Conservation (phyloP, 768 basidiomycete genomes). For the Coprinopsis sp. region DNA sequence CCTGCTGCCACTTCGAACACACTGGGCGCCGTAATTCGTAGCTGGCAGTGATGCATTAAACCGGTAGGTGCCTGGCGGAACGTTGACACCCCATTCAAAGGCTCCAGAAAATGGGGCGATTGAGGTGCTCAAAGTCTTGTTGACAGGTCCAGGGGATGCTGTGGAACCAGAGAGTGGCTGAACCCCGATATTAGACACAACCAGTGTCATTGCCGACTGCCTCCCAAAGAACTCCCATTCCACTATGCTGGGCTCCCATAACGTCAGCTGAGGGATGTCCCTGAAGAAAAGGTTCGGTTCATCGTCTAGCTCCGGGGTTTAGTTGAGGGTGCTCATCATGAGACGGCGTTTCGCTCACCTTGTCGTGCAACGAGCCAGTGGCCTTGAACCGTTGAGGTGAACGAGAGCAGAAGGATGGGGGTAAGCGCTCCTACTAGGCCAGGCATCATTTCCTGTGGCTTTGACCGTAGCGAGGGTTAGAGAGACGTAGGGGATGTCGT, state of each 20-base stretch:
- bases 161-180: slow-evolving; percentile 11
- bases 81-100: slow-evolving; percentile 45
- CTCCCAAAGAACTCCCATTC: slow-evolving; percentile 10
- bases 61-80: slow-evolving; percentile 47
- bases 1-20: slow-evolving; percentile 30
- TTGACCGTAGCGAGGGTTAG: no score
- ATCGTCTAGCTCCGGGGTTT: not conserved
- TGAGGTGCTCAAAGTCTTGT: slow-evolving; percentile 10
- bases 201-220: not conserved
- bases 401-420: no score
- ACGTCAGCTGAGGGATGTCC: slow-evolving; percentile 1
- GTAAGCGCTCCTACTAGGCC: no score
- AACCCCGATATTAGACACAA: slow-evolving; percentile 20
- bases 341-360: not conserved
- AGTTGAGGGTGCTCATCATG: not conserved
- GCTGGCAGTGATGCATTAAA: slow-evolving; percentile 27
- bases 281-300: slow-evolving; percentile 6
- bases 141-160: slow-evolving; percentile 6
- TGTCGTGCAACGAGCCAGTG: no score
- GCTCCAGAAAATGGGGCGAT: slow-evolving; percentile 21
- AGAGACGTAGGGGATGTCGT: no score
- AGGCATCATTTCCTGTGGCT: no score
- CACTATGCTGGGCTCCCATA: slow-evolving; percentile 5
- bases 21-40: slow-evolving; percentile 3
- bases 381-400: no score